Evolutionary conservation across 2,329 filamentous ascomycete species (phyloP).

Genomic region (Penicillium digitatum): DNA sequence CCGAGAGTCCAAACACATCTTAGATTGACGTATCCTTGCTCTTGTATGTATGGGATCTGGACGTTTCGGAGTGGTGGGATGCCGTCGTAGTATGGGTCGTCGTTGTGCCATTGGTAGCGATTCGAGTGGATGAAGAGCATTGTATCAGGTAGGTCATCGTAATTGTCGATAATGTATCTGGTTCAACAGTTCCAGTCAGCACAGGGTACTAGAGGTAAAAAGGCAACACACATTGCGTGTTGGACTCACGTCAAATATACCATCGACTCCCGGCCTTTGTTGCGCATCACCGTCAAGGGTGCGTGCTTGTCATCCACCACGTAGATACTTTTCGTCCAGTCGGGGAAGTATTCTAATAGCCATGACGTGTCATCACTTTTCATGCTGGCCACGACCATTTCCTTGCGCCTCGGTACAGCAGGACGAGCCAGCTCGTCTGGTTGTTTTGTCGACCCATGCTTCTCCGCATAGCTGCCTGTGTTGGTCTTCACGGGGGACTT

Average conservation of each 20-base stretch:
- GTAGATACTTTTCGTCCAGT: slow-evolving; percentile 54
- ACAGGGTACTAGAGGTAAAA: neutral
- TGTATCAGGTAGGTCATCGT: slow-evolving; percentile 39
- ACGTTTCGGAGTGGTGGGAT: slow-evolving; percentile 48
- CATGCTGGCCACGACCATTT: slow-evolving; percentile 42
- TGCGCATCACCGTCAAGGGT: slow-evolving; percentile 46
- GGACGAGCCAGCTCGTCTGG: slow-evolving; percentile 19
- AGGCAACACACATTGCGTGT: neutral
- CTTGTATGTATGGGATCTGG: slow-evolving; percentile 47
- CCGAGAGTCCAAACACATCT: slow-evolving; percentile 53
- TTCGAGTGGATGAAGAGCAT: slow-evolving; percentile 42
- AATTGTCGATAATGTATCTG: slow-evolving; percentile 45
- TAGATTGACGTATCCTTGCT: slow-evolving; percentile 53
- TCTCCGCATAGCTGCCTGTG: slow-evolving; percentile 20
- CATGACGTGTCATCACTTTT: slow-evolving; percentile 40
- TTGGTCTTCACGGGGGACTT: slow-evolving; percentile 11
- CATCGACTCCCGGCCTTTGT: slow-evolving; percentile 45
- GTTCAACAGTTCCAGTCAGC: slow-evolving; percentile 11
- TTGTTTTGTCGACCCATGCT: slow-evolving; percentile 12
- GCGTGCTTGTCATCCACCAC: slow-evolving; percentile 51
- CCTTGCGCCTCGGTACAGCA: slow-evolving; percentile 20
- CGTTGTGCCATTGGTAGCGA: slow-evolving; percentile 48
- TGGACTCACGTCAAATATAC: slow-evolving; percentile 42
- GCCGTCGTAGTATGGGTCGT: slow-evolving; percentile 51
- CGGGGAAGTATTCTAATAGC: slow-evolving; percentile 38